phyloP scores from a whole-genome alignment of 495 filamentous ascomycete genomes.

The Penicillium maclennaniae region DNA sequence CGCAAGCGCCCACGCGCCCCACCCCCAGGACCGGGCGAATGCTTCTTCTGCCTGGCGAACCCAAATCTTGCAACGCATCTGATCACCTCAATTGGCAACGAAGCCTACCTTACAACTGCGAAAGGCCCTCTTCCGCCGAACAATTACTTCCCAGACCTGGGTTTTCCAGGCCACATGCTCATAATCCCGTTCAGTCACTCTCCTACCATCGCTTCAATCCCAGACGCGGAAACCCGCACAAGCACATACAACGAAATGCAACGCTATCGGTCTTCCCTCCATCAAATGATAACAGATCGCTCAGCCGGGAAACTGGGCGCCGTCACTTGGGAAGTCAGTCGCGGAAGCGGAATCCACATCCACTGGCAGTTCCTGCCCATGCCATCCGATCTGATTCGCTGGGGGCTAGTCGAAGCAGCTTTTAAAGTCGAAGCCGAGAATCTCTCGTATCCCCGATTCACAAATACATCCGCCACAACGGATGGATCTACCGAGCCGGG shows the following conservation, averaged over 20 bases:
- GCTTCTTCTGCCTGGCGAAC: slow-evolving; percentile 94
- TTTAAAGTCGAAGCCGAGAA: slow-evolving; percentile 85
- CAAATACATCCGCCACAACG: slow-evolving; percentile 8
- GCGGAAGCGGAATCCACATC: slow-evolving; percentile 70
- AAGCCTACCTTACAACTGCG: slow-evolving; percentile 83
- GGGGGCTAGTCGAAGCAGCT: slow-evolving; percentile 72
- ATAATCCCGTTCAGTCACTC: slow-evolving; percentile 83
- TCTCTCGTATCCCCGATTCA: slow-evolving; percentile 56
- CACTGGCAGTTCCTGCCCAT: slow-evolving; percentile 96
- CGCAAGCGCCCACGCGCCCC: slow-evolving; percentile 53
- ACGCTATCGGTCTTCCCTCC: slow-evolving; percentile 66
- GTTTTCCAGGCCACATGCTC: slow-evolving; percentile 82
- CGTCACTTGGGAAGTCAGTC: slow-evolving; percentile 88
- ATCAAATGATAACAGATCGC: slow-evolving; percentile 58
- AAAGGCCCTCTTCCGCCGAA: slow-evolving; percentile 80
- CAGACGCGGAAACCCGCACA: slow-evolving; percentile 49
- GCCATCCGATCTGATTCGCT: slow-evolving; percentile 55
- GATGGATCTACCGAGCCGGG: slow-evolving; percentile 46
- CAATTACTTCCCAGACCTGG: slow-evolving; percentile 61
- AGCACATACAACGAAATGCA: slow-evolving; percentile 73
- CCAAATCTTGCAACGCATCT: slow-evolving; percentile 79
- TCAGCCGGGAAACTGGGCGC: slow-evolving; percentile 59
- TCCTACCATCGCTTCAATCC: slow-evolving; percentile 60
- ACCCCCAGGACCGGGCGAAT: slow-evolving; percentile 70
- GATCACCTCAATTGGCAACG: slow-evolving; percentile 78